Evolutionary conservation across 2,329 filamentous ascomycete species (phyloP), one percentile per base, ranked within the genome.

Genomic region (Colletotrichum caudatum): DNA sequence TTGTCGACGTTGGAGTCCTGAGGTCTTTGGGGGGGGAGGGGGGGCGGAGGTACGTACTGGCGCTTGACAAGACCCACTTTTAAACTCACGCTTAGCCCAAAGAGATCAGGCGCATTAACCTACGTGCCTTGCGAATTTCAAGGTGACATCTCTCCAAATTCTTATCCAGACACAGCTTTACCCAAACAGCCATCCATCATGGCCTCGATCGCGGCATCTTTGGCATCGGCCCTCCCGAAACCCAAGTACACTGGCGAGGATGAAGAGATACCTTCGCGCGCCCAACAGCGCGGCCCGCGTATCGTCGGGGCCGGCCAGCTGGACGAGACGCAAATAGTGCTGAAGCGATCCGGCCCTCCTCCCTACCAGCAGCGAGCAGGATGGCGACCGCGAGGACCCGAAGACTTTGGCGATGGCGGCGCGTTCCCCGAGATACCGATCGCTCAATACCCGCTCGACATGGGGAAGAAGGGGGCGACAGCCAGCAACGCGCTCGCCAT

Each of bases 341-440:
- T 97, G 72, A 93, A 92, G 89, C 92, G 91, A 84, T 88, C 89
- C 69, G 95, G 95, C 23, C 94, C 95, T 70, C 96, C 96, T 12
- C 87, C 94, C 1, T 99, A 98, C 77, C 94, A 94, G 61, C 91
- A 94, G 80, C 92, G 96, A 78, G 83, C 90, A 80, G 93, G 93
- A 88, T 99, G 96, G 96, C 90, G 96, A 75, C 96, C 96, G 41
- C 92, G 95, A 78, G 88, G 88, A 51, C 90, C 93, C 74, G 95
- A 98, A 79, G 96, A 99, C 81, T 99, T 95, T 83, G 95, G 94
- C 77, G 95, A 98, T 85, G 96, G 96, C 74, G 96, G 96, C 77
- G 94, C 95, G 64, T 99, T 98, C 79, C 96, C 96, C 48, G 95
- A 98, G 82, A 91, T 98, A 37, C 91, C 93, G 18, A 91, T 98